phyloP scores from a whole-genome alignment of 805 yeast species.

The Candida vaughaniae region DNA sequence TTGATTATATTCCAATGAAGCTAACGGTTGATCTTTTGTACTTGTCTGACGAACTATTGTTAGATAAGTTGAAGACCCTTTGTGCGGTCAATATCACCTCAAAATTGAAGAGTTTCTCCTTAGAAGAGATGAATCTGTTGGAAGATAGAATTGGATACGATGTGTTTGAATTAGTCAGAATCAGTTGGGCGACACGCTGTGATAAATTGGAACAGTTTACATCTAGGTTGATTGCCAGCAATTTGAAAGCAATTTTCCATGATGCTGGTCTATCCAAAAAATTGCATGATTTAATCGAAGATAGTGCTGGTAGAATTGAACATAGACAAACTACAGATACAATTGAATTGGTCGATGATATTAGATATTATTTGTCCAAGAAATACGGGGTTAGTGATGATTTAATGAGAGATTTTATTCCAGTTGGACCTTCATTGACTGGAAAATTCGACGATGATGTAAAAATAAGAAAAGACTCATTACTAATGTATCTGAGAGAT shows the following conservation, averaged over 20 bases:
- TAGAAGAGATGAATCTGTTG: slow-evolving; percentile 18
- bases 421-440: slow-evolving; percentile 17
- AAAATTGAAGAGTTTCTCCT: slow-evolving; percentile 18
- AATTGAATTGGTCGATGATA: slow-evolving; percentile 76
- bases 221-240: slow-evolving; percentile 56
- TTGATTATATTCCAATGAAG: slow-evolving; percentile 45
- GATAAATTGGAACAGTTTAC: slow-evolving; percentile 64
- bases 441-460: slow-evolving; percentile 11
- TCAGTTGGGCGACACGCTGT: slow-evolving; percentile 67
- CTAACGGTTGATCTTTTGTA: slow-evolving; percentile 55
- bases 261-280: slow-evolving; percentile 27
- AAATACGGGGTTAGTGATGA: slow-evolving; percentile 31
- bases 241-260: slow-evolving; percentile 37
- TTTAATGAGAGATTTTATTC: slow-evolving; percentile 23
- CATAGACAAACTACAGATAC: slow-evolving; percentile 73
- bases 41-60: slow-evolving; percentile 57
- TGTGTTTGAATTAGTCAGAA: slow-evolving; percentile 56
- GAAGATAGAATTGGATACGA: slow-evolving; percentile 30
- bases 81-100: slow-evolving; percentile 53
- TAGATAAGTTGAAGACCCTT: slow-evolving; percentile 64
- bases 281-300: slow-evolving; percentile 24
- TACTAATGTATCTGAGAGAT: slow-evolving; percentile 23
- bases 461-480: slow-evolving; percentile 6
- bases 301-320: slow-evolving; percentile 55
- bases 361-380: slow-evolving; percentile 58